Percentiles rank a stretch among this genome's conserved stretches.
Evolutionary conservation across 139 green algal species (phyloP).

Genomic region (Microglena sp.): DNA sequence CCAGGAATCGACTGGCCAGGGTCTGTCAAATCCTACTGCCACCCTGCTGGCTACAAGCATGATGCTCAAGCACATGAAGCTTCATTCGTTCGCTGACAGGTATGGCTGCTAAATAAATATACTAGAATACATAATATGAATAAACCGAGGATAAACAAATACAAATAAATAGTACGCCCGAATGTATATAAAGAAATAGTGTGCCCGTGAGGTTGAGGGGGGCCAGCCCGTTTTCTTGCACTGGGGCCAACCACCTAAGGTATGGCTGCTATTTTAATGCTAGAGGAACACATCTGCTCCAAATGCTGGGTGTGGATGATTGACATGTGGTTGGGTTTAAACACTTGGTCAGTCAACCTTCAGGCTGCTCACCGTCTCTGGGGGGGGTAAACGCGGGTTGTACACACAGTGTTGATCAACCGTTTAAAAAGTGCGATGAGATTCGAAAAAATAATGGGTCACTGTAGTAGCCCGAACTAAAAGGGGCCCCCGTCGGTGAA

Average conservation of each 20-base stretch:
- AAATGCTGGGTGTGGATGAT: not conserved
- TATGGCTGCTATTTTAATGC: not conserved
- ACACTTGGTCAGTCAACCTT: not conserved
- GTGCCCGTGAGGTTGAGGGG: not conserved
- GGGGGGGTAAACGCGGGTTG: not conserved
- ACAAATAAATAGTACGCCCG: too few relatives aligned
- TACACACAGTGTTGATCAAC: too few relatives aligned
- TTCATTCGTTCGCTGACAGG: conserved; percentile 27
- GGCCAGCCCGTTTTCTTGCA: not conserved
- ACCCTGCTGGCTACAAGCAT: conserved; percentile 79
- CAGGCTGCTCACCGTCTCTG: not conserved
- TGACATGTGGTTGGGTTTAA: not conserved
- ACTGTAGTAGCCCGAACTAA: too few relatives aligned
- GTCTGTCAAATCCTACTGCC: conserved; percentile 86
- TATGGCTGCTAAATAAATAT: not conserved
- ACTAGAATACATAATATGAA: not conserved
- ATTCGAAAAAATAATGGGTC: too few relatives aligned
- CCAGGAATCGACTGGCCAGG: conserved; percentile 14
- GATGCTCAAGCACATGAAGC: conserved; percentile 82
- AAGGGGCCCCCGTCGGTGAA: too few relatives aligned
- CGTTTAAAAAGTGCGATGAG: too few relatives aligned
- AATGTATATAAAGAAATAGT: not conserved
- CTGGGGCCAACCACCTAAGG: not conserved
- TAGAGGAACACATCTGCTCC: too few relatives aligned
- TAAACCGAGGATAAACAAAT: not conserved